Percentiles rank a stretch among this genome's conserved stretches.
phyloP scores from a whole-genome alignment of 805 yeast genomes.

The Groenewaldozyma tartarivorans region DNA sequence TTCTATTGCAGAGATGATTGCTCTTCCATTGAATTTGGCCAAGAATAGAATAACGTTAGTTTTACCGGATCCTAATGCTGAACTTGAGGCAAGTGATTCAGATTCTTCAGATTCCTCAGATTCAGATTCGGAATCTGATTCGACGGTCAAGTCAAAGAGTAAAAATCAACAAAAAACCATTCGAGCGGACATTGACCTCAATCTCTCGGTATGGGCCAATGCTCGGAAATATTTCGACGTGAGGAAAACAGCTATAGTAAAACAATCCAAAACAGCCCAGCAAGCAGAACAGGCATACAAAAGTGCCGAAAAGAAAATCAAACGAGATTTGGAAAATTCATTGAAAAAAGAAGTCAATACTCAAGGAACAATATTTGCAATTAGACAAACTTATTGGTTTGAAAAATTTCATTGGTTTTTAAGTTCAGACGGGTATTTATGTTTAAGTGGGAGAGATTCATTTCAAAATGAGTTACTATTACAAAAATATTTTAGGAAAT shows the following conservation, averaged over 20 bases:
- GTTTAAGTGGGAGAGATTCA: conserved; percentile 78
- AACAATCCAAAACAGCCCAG: conserved; percentile 71
- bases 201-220: conserved; percentile 76
- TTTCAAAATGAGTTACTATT: conserved; percentile 73
- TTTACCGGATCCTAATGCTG: conserved; percentile 41
- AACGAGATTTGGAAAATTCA: conserved; percentile 53
- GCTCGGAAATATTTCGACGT: conserved; percentile 73
- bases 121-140: conserved; percentile 6
- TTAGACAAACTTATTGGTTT: conserved; percentile 77
- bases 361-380: conserved; percentile 37
- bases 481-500: conserved; percentile 62
- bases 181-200: conserved; percentile 56
- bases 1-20: conserved; percentile 50
- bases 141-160: neutral
- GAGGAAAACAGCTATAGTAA: conserved; percentile 64
- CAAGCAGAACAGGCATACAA: conserved; percentile 70
- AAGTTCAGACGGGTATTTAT: conserved; percentile 80
- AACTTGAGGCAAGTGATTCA: conserved; percentile 26
- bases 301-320: conserved; percentile 71
- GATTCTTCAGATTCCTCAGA: conserved; percentile 28
- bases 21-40: conserved; percentile 58
- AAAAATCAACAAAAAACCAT: conserved; percentile 18
- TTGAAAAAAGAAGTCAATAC: conserved; percentile 48
- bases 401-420: conserved; percentile 93
- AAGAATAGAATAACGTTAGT: conserved; percentile 55